phyloP scores from a whole-genome alignment of 495 filamentous ascomycete genomes.

The Penicillium riverlandense region DNA sequence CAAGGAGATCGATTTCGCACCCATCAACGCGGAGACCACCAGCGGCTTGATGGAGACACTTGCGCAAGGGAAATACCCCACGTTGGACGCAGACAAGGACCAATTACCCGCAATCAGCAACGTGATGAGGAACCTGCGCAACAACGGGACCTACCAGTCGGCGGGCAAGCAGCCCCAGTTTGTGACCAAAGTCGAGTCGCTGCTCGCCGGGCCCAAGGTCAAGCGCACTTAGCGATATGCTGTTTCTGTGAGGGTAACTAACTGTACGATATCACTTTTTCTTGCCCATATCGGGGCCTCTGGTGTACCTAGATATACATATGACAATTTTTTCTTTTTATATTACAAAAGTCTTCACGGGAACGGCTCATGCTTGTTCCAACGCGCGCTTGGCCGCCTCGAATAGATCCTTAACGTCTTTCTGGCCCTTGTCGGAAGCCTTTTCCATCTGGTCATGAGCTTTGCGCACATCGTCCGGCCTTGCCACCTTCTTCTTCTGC shows the following conservation, averaged over 20 bases:
- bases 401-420: conserved; percentile 60
- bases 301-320: conserved; percentile 17
- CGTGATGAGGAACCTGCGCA: conserved; percentile 31
- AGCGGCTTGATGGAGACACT: conserved; percentile 63
- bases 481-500: conserved; percentile 46
- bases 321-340: not conserved
- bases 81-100: conserved; percentile 6
- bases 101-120: conserved; percentile 25
- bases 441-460: conserved; percentile 67
- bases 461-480: conserved; percentile 61
- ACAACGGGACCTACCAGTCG: conserved; percentile 39
- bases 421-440: conserved; percentile 60
- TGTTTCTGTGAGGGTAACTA: not conserved
- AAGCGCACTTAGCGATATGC: conserved; percentile 19
- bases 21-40: conserved; percentile 49
- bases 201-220: conserved; percentile 22
- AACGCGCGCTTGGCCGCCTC: conserved; percentile 57
- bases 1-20: conserved; percentile 23
- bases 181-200: conserved; percentile 36
- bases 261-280: conserved; percentile 23
- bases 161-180: conserved; percentile 34
- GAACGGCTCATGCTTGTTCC: conserved; percentile 29
- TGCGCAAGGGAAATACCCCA: conserved; percentile 49
- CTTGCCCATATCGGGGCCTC: not conserved
- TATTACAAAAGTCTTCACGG: not conserved